These are phyloP conservation scores for Delonix regia DNA, from an alignment of 306 rosid species.

Conservation along the genomic window DNA sequence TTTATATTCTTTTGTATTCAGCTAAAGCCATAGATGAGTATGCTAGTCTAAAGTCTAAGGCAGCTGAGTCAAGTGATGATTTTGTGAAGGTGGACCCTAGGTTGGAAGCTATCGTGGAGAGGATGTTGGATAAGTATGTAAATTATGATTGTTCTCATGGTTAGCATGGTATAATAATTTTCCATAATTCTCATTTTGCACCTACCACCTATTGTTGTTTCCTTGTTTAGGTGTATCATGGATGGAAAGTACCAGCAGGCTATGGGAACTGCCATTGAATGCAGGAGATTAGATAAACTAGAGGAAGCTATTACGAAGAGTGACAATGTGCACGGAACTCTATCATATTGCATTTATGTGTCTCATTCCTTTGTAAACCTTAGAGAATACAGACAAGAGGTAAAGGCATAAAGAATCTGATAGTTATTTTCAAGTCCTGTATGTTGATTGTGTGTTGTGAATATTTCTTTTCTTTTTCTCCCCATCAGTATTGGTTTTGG, in stretches of 20 bases:
- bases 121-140: conserved; percentile 93
- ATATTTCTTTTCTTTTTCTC: conserved; percentile 5
- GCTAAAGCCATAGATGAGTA: conserved; percentile 98
- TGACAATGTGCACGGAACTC: conserved; percentile 88
- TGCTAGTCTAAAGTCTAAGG: conserved; percentile 82
- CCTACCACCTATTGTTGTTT: conserved; percentile 24
- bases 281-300: conserved; percentile 95
- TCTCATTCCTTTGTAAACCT: conserved; percentile 94
- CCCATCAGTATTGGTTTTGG: neutral
- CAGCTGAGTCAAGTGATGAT: conserved; percentile 70
- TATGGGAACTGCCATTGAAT: conserved; percentile 97
- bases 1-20: conserved; percentile 52
- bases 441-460: neutral
- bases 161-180: neutral
- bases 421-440: conserved; percentile 26
- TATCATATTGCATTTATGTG: conserved; percentile 85
- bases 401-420: conserved; percentile 35
- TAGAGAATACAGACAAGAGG: conserved; percentile 94
- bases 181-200: conserved; percentile 7
- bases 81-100: conserved; percentile 74
- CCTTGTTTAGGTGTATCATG: conserved; percentile 68
- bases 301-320: conserved; percentile 98
- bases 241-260: conserved; percentile 98
- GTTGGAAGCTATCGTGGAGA: conserved; percentile 95
- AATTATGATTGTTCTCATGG: neutral